These are phyloP conservation scores for Pseudognaphalium luteoalbum DNA, from an alignment of 129 eudicot species.

Conservation along the genomic window DNA sequence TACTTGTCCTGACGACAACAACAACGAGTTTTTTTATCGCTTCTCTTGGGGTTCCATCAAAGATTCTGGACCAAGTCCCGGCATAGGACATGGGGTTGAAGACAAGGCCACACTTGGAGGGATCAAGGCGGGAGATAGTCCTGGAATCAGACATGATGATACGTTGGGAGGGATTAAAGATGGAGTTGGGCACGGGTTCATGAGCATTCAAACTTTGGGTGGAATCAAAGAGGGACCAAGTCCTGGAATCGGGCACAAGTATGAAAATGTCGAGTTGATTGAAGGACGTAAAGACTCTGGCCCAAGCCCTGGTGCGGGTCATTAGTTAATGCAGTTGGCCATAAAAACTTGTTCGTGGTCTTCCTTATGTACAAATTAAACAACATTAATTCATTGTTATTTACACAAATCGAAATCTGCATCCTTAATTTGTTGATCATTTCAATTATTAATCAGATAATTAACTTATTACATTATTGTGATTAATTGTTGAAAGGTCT, in stretches of 20 bases:
- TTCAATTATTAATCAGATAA: too few relatives aligned
- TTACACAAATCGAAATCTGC: not conserved
- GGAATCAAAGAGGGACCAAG: conserved; percentile 28
- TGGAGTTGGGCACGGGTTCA: not conserved
- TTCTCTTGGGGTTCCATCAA: conserved; percentile 34
- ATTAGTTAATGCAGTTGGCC: conserved; percentile 10
- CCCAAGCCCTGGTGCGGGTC: conserved; percentile 47
- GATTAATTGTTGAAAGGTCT: too few relatives aligned
- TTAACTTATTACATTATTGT: not conserved
- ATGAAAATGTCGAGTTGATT: not conserved
- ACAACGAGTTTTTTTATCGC: not conserved
- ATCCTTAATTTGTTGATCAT: not conserved
- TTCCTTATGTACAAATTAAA: not conserved
- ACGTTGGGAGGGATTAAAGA: conserved; percentile 12
- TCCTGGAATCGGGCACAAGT: conserved; percentile 4
- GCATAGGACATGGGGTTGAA: conserved; percentile 30
- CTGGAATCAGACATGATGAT: conserved; percentile 4
- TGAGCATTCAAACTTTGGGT: conserved; percentile 5
- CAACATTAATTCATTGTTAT: not conserved
- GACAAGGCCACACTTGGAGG: conserved; percentile 33
- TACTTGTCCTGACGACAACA: conserved; percentile 13
- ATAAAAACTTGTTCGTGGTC: not conserved
- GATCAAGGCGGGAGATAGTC: conserved; percentile 33
- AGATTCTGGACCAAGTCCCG: conserved; percentile 37
- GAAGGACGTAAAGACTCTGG: conserved; percentile 24